A percentile compares a stretch with the other conserved stretches of the same genome.
These are phyloP conservation scores for Hygrophila difformis DNA, from an alignment of 257 asterid species.

Conservation along the genomic window DNA sequence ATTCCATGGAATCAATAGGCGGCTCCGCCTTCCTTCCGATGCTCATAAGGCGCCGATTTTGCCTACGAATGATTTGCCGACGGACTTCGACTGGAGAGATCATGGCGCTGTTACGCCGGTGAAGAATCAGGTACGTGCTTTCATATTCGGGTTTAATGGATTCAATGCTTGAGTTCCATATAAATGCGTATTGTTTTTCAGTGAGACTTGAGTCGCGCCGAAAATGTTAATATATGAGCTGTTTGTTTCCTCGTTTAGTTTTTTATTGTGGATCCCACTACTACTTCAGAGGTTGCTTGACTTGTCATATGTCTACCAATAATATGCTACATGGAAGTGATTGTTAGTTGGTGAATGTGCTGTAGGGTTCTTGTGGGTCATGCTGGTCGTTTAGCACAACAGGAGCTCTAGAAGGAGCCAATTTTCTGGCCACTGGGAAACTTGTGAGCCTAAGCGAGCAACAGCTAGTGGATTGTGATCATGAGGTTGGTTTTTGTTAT, in stretches of 20 bases:
- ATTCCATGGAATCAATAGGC: constrained; percentile 41
- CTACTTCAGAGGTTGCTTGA: too few relatives aligned
- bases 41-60: constrained; percentile 62
- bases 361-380: constrained; percentile 76
- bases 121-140: constrained; percentile 59
- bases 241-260: too few relatives aligned
- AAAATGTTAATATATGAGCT: too few relatives aligned
- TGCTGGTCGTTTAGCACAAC: constrained; percentile 89
- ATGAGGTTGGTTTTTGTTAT: constrained; percentile 47
- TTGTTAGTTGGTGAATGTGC: constrained; percentile 5
- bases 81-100: constrained; percentile 71
- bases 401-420: constrained; percentile 77
- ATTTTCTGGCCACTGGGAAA: constrained; percentile 57
- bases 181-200: too few relatives aligned
- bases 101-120: constrained; percentile 68
- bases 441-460: constrained; percentile 76
- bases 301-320: too few relatives aligned
- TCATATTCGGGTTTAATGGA: too few relatives aligned
- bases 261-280: too few relatives aligned
- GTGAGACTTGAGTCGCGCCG: too few relatives aligned
- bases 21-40: constrained; percentile 42
- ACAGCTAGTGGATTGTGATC: constrained; percentile 81
- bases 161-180: too few relatives aligned
- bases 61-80: constrained; percentile 63
- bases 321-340: too few relatives aligned